Evolutionary conservation across 345 rosid species (phyloP), one percentile per base, ranked within the genome.

Genomic region (Brassica cretica): DNA sequence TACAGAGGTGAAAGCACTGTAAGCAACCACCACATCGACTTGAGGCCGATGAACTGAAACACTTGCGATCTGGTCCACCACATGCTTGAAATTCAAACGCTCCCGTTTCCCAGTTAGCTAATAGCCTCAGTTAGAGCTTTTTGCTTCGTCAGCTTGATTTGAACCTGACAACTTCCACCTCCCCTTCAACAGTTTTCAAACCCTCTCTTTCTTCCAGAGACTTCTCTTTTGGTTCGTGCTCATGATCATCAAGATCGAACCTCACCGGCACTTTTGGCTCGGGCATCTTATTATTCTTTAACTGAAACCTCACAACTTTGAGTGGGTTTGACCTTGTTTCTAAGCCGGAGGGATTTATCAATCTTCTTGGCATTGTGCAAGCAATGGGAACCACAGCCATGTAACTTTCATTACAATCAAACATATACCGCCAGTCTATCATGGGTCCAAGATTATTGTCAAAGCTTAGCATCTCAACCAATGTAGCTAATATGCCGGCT

Each of bases 131-230:
- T 82, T 37, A 76, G 78, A 2, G 93, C 96, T 79, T 87, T 89
- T n/a, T 70, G 29, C 77, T 80, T 86, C 5, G 91, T 89, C 96
- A 90, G 87, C 89, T 30, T 84, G 71, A 90, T 82, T 83, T 85
- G 85, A 41, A 90, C 85, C 91, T 84, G 18, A 84, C 46, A 69
- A 74, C 76, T 4, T 39, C 56, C 8, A 79, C 73, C 16, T 77
- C 46, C 14, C 65, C 62, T 29, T 35, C 49, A 10, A 2, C 77
- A 3, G 11, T 78, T 0, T 15, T 12, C 16, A 5, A 71, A 29
- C 61, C 14, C 49, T 71, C 77, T 78, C 56, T 59, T 30, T 29
- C 25, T 1, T 30, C 75, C 44, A 69, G 72, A 29, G 72, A 41
- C 66, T 80, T 61, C 46, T 66, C 82, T 64, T 61, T 25, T 8